phyloP scores from a whole-genome alignment of 768 basidiomycete species.

The Naematelia aurantialba region DNA sequence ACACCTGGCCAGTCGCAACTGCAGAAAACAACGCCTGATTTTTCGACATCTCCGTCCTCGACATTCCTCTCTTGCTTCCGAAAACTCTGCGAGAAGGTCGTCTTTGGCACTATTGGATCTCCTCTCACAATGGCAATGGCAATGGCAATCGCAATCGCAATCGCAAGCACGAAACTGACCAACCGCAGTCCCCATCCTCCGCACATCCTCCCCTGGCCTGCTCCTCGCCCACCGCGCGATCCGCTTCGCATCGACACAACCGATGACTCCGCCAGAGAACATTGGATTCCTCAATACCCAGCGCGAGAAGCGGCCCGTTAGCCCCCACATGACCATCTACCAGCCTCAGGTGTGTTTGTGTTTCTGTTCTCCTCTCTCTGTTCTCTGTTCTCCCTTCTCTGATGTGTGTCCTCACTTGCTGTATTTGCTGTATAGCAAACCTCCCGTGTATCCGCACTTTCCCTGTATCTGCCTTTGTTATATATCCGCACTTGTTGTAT shows the following conservation, averaged over 20 bases:
- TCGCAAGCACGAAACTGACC: neutral
- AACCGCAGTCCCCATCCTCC: conserved; percentile 8
- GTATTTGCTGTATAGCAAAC: no score
- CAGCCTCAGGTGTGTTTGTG: conserved; percentile 45
- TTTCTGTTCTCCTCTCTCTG: neutral
- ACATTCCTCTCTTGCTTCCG: neutral
- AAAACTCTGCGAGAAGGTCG: no score
- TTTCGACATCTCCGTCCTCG: neutral
- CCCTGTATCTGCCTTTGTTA: neutral
- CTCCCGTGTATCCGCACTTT: no score
- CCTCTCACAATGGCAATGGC: no score
- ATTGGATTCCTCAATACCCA: conserved; percentile 75
- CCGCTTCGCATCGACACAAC: conserved; percentile 46
- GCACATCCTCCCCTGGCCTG: conserved; percentile 23
- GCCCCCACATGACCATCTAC: conserved; percentile 96
- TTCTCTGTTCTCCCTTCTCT: no score
- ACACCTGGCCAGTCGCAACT: no score
- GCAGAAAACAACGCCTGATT: no score
- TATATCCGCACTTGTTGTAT: neutral
- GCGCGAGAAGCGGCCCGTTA: conserved; percentile 79
- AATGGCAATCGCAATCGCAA: no score
- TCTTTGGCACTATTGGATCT: no score
- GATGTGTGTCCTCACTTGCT: neutral
- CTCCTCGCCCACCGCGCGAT: conserved; percentile 25
- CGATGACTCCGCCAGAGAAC: conserved; percentile 40